phyloP scores from a whole-genome alignment of 371 early-diverging fungal species.

The Syncephalastrum sp. region DNA sequence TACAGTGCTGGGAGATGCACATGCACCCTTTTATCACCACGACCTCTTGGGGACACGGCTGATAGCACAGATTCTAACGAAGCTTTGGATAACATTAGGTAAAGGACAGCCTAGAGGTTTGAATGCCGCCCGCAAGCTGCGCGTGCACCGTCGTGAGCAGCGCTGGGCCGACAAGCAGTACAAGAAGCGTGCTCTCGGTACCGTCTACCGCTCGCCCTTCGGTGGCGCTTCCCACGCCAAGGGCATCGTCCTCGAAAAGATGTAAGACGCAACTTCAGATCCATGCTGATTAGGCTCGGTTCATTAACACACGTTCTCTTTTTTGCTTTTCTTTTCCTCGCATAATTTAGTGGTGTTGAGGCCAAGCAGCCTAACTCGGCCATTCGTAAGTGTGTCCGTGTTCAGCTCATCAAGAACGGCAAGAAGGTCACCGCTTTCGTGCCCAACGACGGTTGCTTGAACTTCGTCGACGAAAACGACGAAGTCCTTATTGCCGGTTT shows the following conservation, averaged over 20 bases:
- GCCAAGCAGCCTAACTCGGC: conserved; percentile 99
- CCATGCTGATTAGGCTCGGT: too few relatives aligned
- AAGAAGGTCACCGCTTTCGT: conserved; percentile 99
- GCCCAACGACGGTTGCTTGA: conserved; percentile 99
- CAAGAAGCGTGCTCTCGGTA: conserved; percentile 98
- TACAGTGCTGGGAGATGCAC: too few relatives aligned
- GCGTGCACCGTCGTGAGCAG: conserved; percentile 94
- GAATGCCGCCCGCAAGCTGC: conserved; percentile 98
- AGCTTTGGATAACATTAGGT: conserved; percentile 44
- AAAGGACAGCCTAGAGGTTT: conserved; percentile 97
- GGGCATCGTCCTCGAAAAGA: conserved; percentile 99
- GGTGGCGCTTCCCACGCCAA: conserved; percentile 99
- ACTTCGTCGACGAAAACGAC: conserved; percentile 98
- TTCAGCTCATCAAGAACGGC: conserved; percentile 99
- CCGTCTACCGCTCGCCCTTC: conserved; percentile 97
- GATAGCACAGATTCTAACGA: neutral
- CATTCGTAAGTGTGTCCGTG: conserved; percentile 99
- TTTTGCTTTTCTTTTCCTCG: conserved; percentile 2
- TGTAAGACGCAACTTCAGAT: conserved; percentile 57
- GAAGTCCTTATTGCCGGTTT: conserved; percentile 96
- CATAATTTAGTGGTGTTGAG: conserved; percentile 91
- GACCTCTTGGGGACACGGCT: too few relatives aligned
- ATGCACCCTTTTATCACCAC: too few relatives aligned
- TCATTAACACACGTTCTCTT: neutral
- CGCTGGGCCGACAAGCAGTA: conserved; percentile 99